Evolutionary conservation across 2,329 filamentous ascomycete genomes (phyloP).

Genomic region (Waltergamsia citrina): DNA sequence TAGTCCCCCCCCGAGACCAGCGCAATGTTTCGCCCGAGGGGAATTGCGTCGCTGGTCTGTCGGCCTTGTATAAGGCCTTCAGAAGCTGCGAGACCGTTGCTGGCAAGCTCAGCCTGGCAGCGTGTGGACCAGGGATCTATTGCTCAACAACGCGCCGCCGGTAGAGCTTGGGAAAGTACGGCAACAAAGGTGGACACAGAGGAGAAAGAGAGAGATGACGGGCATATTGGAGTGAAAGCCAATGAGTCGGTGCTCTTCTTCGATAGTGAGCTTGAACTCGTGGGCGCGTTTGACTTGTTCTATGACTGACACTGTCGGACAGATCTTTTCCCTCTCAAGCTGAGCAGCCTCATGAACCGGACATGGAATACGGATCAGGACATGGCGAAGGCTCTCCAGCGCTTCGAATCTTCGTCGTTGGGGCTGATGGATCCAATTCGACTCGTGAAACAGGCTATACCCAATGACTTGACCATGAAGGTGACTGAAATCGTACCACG

Average conservation of each 20-base stretch:
- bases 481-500: conserved; percentile 77
- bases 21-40: conserved; percentile 4
- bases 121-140: neutral
- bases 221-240: conserved; percentile 67
- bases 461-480: conserved; percentile 50
- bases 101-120: neutral
- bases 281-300: too few species aligned
- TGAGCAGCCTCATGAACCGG: conserved; percentile 39
- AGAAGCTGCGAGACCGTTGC: neutral
- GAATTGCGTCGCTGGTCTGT: neutral
- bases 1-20: neutral
- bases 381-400: conserved; percentile 37
- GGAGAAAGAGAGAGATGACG: conserved; percentile 55
- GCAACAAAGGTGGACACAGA: conserved; percentile 8
- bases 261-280: conserved; percentile 55
- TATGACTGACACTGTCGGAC: neutral
- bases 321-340: conserved; percentile 78
- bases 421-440: conserved; percentile 41
- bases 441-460: conserved; percentile 53
- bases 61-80: conserved; percentile 1
- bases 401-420: conserved; percentile 40
- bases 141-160: neutral
- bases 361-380: conserved; percentile 40
- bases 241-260: conserved; percentile 85
- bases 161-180: conserved; percentile 9